Base-by-base conservation (phyloP, 176 grass and related monocot genomes). In the Bolboschoenus planiculmis region DNA sequence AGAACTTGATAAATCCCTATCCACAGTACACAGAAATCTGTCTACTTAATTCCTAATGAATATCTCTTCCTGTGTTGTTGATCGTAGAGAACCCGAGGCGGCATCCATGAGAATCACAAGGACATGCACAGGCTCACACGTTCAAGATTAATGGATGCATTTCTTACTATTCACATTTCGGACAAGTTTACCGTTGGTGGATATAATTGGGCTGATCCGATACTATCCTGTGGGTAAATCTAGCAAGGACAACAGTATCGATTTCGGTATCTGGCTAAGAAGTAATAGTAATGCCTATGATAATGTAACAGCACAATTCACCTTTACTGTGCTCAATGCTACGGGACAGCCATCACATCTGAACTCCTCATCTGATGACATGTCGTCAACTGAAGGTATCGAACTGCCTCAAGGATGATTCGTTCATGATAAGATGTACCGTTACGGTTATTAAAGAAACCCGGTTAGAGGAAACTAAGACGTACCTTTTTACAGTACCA, bases 201-300 rank as follows among this genome's bases (percentile, higher is more conserved):
- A 13, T 79, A 83, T 82, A 55, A 79, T 51, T 84, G 86, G 86
- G 39, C 51, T n/a, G 23, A 61, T 87, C 56, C 21, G n/a, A 30
- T 87, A 84, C 68, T 78, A 81, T 29, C 81, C 86, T 4, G 50
- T 14, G 31, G 40, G 24, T 36, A 46, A 40, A 37, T 46, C 1
- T 36, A 24, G 26, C 26, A 24, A 16, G 16, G 42, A 9, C 13
- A 7, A 23, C 58, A 20, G 46, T 31, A 75, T 76, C 54, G 54
- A 46, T 58, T 83, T 59, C n/a, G 61, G n/a, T 7, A 29, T 71
- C 26, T 56, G 4, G 65, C n/a, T 24, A 1, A 58, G 4, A 58
- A 58, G n/a, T 20, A 24, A 24, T 24, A 58, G n/a, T 20, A 24
- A 24, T 24, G 20, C 70, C 58, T 36, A 55, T 57, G 4, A 37